Conservation (phyloP, 768 basidiomycete genomes). For the Roridomyces roridus region DNA sequence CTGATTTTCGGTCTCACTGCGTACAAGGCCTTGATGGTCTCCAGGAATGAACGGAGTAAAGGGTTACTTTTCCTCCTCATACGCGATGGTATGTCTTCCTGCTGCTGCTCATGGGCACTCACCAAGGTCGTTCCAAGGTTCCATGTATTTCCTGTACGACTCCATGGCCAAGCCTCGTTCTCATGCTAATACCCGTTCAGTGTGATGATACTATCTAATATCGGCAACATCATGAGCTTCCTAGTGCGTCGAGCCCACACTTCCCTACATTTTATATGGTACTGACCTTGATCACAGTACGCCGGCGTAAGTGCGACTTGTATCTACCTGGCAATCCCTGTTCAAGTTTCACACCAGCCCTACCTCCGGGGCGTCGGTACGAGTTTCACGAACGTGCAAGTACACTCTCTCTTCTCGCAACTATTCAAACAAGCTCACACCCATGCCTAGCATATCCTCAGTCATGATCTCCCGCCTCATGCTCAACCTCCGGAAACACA, state of each 20-base stretch:
- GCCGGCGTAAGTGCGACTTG: slow-evolving; percentile 34
- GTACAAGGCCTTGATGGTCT: slow-evolving; percentile 40
- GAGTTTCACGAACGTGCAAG: slow-evolving; percentile 43
- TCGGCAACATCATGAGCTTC: slow-evolving; percentile 44
- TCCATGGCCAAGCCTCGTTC: background rate
- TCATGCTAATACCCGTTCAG: too few species aligned
- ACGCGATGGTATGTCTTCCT: slow-evolving; percentile 42
- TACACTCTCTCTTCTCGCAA: background rate
- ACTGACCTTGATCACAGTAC: slow-evolving; percentile 27
- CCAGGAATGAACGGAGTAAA: slow-evolving; percentile 24
- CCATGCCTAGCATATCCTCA: slow-evolving; percentile 37
- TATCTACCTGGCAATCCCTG: background rate
- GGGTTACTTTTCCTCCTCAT: slow-evolving; percentile 39
- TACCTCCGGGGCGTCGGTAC: slow-evolving; percentile 39
- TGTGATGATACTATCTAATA: slow-evolving; percentile 41
- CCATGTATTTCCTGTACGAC: slow-evolving; percentile 43
- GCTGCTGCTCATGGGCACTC: background rate
- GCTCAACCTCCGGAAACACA: slow-evolving; percentile 45
- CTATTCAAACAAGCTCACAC: too few species aligned
- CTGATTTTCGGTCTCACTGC: slow-evolving; percentile 46
- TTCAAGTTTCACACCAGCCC: slow-evolving; percentile 21
- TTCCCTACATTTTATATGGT: background rate
- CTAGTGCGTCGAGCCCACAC: slow-evolving; percentile 36
- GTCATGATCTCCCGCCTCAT: slow-evolving; percentile 45
- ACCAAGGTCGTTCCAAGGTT: slow-evolving; percentile 26